Conservation (phyloP, 257 asterid genomes). For the Solanum chilense region DNA sequence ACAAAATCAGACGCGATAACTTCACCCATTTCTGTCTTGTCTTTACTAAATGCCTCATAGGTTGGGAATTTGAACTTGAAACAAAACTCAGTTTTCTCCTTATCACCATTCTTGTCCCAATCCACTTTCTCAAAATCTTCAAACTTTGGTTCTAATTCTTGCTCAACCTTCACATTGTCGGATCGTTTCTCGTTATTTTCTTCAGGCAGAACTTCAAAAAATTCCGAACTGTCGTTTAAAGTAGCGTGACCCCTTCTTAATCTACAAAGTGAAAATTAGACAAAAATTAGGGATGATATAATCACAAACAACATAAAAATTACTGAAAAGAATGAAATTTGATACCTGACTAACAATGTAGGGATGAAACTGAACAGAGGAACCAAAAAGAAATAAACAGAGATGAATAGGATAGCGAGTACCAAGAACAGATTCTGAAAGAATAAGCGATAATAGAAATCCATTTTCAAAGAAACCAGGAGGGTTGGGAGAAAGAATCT, state of each 20-base stretch:
- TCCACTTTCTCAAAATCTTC: neutral
- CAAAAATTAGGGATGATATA: too few species aligned
- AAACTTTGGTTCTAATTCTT: neutral
- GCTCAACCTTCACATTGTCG: slow-evolving; percentile 5
- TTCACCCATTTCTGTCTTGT: slow-evolving; percentile 8
- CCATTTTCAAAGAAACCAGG: slow-evolving; percentile 26
- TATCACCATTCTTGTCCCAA: slow-evolving; percentile 12
- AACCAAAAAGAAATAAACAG: slow-evolving; percentile 28
- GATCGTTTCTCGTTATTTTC: neutral
- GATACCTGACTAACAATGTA: slow-evolving; percentile 40
- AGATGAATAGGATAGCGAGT: slow-evolving; percentile 10
- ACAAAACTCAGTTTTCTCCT: slow-evolving; percentile 21
- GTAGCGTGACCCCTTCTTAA: slow-evolving; percentile 8
- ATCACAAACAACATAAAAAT: neutral
- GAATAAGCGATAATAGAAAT: slow-evolving; percentile 14
- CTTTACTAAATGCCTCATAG: slow-evolving; percentile 45
- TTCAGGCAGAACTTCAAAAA: neutral
- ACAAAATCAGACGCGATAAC: slow-evolving; percentile 15
- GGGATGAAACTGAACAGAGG: slow-evolving; percentile 31
- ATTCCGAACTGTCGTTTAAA: neutral
- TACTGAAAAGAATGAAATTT: neutral
- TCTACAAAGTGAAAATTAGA: slow-evolving; percentile 13
- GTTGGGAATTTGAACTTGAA: slow-evolving; percentile 56
- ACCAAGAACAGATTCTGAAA: slow-evolving; percentile 22
- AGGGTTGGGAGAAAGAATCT: neutral